Base-by-base conservation (phyloP, 2,329 filamentous ascomycete genomes). In the Colletotrichum sp. region DNA sequence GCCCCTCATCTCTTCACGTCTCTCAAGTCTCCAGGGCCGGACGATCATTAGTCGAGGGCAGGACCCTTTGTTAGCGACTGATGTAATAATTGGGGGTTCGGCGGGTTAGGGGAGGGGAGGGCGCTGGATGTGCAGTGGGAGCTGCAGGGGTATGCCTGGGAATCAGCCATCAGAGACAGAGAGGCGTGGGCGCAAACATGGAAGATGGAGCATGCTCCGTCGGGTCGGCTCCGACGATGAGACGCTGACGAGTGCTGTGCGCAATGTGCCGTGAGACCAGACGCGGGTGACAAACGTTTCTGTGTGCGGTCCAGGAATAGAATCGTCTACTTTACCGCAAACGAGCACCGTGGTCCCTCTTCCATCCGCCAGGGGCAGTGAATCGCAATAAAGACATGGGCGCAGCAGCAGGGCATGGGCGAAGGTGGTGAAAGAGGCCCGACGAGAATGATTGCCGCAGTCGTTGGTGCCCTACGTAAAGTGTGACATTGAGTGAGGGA, bases 131-230 rank as follows among this genome's bases (percentile, higher is more conserved):
- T 63, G n/a, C 22, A 28, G 57, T 61, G 12, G 22, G 57, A 27
- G n/a, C 22, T 27, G 73, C 73, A 75, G 64, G 73, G 73, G 63
- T 75, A 72, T 75, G 63, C 69, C 44, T 57, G 61, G 69, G 6
- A 39, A 28, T 22, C 11, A 19, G 16, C 22, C 30, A 66, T 16
- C 32, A 27, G 12, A 55, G 22, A 57, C 60, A n/a, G 28, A 44
- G 68, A 74, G 72, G 68, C 52, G 67, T 63, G 63, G 25, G 55
- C 39, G 59, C 70, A 75, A 39, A 55, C 19, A 30, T 52, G 11
- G 44, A 25, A 52, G 44, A 52, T 52, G 25, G 63, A 22, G 34
- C 55, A 59, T 59, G 28, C n/a, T 68, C 70, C 64, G 69, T 73
- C 44, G 64, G 63, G 57, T 75, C 64, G 70, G 73, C 70, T 75